Evolutionary conservation across 305 asterid genomes (phyloP).

Genomic region (Rubia balearica): DNA sequence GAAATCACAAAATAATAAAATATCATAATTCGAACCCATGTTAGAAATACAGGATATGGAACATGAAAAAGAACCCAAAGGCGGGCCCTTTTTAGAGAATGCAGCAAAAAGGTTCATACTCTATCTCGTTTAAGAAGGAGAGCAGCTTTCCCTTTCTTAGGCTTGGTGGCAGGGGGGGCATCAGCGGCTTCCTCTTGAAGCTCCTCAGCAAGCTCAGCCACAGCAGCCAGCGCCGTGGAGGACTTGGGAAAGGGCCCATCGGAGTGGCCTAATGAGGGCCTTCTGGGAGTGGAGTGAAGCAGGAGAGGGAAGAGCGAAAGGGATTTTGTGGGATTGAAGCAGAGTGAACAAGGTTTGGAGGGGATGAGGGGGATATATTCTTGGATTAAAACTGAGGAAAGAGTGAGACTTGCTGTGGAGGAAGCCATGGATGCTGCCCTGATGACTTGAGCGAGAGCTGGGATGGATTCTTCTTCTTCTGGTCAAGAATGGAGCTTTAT

Average conservation of each 20-base stretch:
- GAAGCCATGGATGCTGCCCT: slow-evolving; percentile 44
- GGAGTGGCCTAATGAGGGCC: slow-evolving; percentile 9
- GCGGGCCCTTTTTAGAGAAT: no score
- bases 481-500: slow-evolving; percentile 5
- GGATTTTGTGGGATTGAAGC: slow-evolving; percentile 28
- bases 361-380: slow-evolving; percentile 41
- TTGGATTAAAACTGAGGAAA: slow-evolving; percentile 43
- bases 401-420: slow-evolving; percentile 38
- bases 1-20: no score
- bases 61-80: background rate
- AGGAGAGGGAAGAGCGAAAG: slow-evolving; percentile 47
- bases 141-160: slow-evolving; percentile 95
- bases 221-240: slow-evolving; percentile 35
- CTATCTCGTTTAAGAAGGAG: slow-evolving; percentile 80
- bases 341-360: slow-evolving; percentile 31
- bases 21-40: no score
- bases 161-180: slow-evolving; percentile 52
- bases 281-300: slow-evolving; percentile 33
- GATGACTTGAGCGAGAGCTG: background rate
- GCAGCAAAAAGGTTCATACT: slow-evolving; percentile 33
- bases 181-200: slow-evolving; percentile 28
- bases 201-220: slow-evolving; percentile 50
- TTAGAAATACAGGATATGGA: background rate
- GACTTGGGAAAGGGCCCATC: slow-evolving; percentile 44
- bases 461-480: background rate